Base-by-base conservation (phyloP, 257 asterid species). In the Scutellaria galericulata region DNA sequence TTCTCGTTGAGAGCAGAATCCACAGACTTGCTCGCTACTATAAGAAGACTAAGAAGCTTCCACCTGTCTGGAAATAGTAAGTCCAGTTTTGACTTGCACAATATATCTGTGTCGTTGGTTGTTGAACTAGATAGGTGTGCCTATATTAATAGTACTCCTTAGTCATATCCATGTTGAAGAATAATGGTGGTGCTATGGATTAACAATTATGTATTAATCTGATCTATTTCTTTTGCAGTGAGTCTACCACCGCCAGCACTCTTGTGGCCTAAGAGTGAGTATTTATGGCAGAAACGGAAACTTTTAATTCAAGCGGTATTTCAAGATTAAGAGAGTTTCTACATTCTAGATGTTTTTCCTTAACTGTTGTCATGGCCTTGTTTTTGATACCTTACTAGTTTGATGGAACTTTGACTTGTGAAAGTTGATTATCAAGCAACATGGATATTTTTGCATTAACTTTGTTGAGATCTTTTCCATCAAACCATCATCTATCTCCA, bases 51-150 rank as follows among this genome's bases (percentile, higher is more conserved):
- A 87, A 87, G 83, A 87, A 87, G 88, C 92, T 87, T 54, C 92
- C 92, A 55, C 92, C 90, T 15, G 92, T 83, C 79, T 87, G 92
- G 92, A 87, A 87, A 75, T 87, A 87, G 92, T 87, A 79, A 81
- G 85, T 71, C 57, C 71, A 60, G 24, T 18, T 22, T 44, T 41
- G 12, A 2, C 44, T 53, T 14, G 37, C 5, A 27, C 2, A 14
- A 39, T 9, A 37, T 18, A 6, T 24, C 20, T 6, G 5, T 50
- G n/a, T 53, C 18, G 1, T 8, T 53, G 10, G 47, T 44, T 13
- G 6, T 7, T 11, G 31, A 7, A 41, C 11, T 44, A 0, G 5
- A 31, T 45, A 55, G 5, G 31, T 27, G 9, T 27, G 12, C 40
- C 18, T 0, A 14, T 2, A 5, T 60, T 9, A 2, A n/a, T 11